phyloP scores from a whole-genome alignment of 2,329 filamentous ascomycete genomes.

The Trichophyton equinum region DNA sequence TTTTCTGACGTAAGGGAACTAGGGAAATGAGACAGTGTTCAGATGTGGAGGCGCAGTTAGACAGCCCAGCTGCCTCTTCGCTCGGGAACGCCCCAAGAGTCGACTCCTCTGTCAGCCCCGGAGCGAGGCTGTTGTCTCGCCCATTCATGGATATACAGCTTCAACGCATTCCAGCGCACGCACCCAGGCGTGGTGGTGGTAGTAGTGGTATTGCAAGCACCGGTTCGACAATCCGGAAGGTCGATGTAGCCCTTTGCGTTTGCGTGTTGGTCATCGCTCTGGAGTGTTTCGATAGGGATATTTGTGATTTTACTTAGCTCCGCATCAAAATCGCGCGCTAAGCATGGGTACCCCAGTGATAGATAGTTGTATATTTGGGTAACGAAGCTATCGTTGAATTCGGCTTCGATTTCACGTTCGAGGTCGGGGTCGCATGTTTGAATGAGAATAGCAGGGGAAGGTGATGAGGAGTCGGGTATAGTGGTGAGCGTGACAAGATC shows the following conservation, averaged over 20 bases:
- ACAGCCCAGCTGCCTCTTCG: slow-evolving; percentile 58
- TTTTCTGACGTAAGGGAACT: neutral
- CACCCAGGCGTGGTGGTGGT: slow-evolving; percentile 39
- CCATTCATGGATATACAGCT: slow-evolving; percentile 78
- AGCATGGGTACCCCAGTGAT: slow-evolving; percentile 77
- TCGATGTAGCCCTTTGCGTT: slow-evolving; percentile 63
- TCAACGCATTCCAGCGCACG: slow-evolving; percentile 71
- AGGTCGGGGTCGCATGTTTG: slow-evolving; percentile 1
- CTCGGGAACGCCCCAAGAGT: slow-evolving; percentile 53
- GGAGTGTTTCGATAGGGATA: slow-evolving; percentile 55
- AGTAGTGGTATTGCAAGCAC: slow-evolving; percentile 18
- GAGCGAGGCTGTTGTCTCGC: slow-evolving; percentile 66
- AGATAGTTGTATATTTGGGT: slow-evolving; percentile 97
- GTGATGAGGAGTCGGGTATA: slow-evolving; percentile 6
- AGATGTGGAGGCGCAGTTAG: slow-evolving; percentile 21
- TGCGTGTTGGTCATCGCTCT: slow-evolving; percentile 54
- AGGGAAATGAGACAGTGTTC: neutral
- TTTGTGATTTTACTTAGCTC: slow-evolving; percentile 73
- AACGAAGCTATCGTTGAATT: slow-evolving; percentile 74
- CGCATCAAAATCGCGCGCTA: slow-evolving; percentile 69
- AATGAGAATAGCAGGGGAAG: neutral
- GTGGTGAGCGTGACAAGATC: neutral
- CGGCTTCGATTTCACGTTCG: slow-evolving; percentile 37
- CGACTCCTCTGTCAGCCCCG: slow-evolving; percentile 40
- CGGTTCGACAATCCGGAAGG: slow-evolving; percentile 19